A percentile compares a stretch with the other conserved stretches of the same genome.
Conservation (phyloP, 192 early-diverging fungal species). For the Linnemannia zychae region DNA sequence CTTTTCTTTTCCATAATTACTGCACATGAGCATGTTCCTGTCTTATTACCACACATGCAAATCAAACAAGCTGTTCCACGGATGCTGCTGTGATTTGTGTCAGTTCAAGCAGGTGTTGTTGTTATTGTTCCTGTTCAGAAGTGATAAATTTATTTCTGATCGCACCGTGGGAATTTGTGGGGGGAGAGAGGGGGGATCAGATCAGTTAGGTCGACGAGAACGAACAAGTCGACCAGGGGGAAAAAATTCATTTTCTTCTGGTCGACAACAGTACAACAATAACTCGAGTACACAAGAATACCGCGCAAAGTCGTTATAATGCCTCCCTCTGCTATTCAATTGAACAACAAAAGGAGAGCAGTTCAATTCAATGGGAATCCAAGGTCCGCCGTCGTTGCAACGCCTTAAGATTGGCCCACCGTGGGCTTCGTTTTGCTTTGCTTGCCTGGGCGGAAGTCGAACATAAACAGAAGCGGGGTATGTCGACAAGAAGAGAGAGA, state of each 20-base stretch:
- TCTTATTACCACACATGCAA: too few relatives aligned
- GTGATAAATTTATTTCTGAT: not conserved
- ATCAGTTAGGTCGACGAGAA: not conserved
- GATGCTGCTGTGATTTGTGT: too few relatives aligned
- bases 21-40: too few relatives aligned
- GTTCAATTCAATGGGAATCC: not conserved
- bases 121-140: not conserved
- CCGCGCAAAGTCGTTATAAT: too few relatives aligned
- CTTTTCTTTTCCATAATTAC: too few relatives aligned
- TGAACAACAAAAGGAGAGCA: not conserved
- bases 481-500: not conserved
- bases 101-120: too few relatives aligned
- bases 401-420: not conserved
- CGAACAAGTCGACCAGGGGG: not conserved
- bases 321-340: not conserved
- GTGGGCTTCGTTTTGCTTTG: not conserved
- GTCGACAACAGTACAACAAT: not conserved
- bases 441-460: not conserved
- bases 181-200: not conserved
- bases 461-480: not conserved
- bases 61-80: too few relatives aligned
- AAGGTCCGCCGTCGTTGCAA: not conserved
- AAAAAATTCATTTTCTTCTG: not conserved
- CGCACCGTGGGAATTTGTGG: constrained; percentile 1
- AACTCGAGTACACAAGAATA: constrained; percentile 2